A percentile compares a stretch with the other conserved stretches of the same genome.
Evolutionary conservation across 2,329 filamentous ascomycete species (phyloP).

Genomic region (Aaosphaeria pasadenensis): DNA sequence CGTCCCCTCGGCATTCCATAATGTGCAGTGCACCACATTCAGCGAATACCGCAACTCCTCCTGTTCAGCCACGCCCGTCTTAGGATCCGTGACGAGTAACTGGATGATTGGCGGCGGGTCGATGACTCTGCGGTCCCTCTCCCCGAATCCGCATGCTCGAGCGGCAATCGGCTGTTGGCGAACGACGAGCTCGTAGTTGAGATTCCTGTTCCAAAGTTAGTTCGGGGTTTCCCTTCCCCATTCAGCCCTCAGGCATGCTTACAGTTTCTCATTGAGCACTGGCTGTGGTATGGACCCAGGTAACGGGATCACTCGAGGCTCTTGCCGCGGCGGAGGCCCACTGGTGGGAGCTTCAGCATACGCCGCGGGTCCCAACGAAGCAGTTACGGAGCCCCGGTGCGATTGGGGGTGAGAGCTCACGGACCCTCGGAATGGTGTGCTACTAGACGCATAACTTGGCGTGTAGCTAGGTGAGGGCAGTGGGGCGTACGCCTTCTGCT

Average conservation of each 20-base stretch:
- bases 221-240: constrained; percentile 11
- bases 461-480: constrained; percentile 39
- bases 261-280: constrained; percentile 38
- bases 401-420: constrained; percentile 36
- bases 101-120: constrained; percentile 82
- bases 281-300: constrained; percentile 38
- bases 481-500: constrained; percentile 29
- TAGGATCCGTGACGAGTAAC: constrained; percentile 61
- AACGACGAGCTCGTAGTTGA: constrained; percentile 55
- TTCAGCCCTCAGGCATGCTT: constrained; percentile 20
- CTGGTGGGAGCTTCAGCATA: constrained; percentile 29
- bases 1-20: constrained; percentile 67
- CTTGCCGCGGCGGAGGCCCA: constrained; percentile 28
- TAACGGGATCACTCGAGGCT: constrained; percentile 26
- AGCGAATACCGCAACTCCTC: constrained; percentile 64
- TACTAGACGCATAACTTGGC: constrained; percentile 38
- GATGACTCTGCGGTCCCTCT: constrained; percentile 76
- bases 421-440: constrained; percentile 36
- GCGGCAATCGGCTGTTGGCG: constrained; percentile 77
- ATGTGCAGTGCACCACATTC: constrained; percentile 72
- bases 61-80: constrained; percentile 45
- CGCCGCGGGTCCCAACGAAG: constrained; percentile 28
- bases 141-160: constrained; percentile 78
- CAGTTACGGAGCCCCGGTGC: constrained; percentile 32
- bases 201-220: constrained; percentile 27